A percentile compares a stretch with the other conserved stretches of the same genome.
phyloP scores from a whole-genome alignment of 2,329 filamentous ascomycete species.

The Alternaria triticina region DNA sequence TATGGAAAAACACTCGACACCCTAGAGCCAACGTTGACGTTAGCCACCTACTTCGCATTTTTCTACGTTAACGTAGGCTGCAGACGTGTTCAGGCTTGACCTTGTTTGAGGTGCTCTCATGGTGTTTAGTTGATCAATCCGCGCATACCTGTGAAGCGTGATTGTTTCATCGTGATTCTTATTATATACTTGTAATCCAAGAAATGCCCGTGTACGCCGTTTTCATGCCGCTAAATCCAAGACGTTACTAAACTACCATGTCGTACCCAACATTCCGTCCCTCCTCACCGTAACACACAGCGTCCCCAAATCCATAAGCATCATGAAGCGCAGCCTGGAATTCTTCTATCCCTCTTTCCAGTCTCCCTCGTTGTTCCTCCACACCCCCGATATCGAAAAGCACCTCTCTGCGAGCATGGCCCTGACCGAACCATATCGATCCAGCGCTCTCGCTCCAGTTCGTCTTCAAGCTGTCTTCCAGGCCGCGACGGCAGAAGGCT shows the following conservation, averaged over 20 bases:
- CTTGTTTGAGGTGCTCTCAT: neutral
- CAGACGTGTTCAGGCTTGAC: neutral
- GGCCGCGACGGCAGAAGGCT: conserved; percentile 47
- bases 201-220: neutral
- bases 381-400: conserved; percentile 42
- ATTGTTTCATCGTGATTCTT: neutral
- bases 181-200: neutral
- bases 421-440: conserved; percentile 55
- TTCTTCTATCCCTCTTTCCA: conserved; percentile 7
- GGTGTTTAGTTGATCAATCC: neutral
- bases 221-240: neutral
- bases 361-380: conserved; percentile 36
- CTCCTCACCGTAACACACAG: too few relatives aligned
- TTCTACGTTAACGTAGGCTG: neutral
- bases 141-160: neutral
- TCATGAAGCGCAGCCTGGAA: neutral
- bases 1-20: neutral
- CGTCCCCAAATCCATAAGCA: neutral
- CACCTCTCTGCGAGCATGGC: conserved; percentile 54
- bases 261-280: neutral
- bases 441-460: conserved; percentile 53
- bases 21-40: neutral
- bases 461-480: conserved; percentile 52
- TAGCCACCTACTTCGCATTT: neutral
- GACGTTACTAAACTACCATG: neutral